phyloP scores from a whole-genome alignment of 2,329 filamentous ascomycete species.

The Colletotrichum sp. region DNA sequence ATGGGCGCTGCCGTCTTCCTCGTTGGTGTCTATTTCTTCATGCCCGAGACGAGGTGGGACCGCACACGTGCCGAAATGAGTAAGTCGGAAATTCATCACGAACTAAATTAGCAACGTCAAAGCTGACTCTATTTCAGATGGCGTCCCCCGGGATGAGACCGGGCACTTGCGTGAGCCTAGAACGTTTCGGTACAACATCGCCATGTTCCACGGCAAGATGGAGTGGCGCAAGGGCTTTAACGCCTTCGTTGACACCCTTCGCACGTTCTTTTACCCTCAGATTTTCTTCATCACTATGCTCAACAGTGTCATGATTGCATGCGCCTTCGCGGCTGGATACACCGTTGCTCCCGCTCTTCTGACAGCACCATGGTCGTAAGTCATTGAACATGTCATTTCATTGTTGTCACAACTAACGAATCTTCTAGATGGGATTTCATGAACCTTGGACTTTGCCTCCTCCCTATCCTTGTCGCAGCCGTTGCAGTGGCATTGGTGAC shows the following conservation, averaged over 20 bases:
- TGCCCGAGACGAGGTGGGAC: conserved; percentile 39
- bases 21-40: conserved; percentile 30
- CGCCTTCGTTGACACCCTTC: conserved; percentile 30
- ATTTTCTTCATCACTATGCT: conserved; percentile 35
- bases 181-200: conserved; percentile 33
- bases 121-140: conserved; percentile 11
- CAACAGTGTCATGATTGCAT: conserved; percentile 34
- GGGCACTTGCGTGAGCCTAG: conserved; percentile 19
- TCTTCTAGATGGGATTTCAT: conserved; percentile 29
- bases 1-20: conserved; percentile 29
- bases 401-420: neutral
- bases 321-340: conserved; percentile 30
- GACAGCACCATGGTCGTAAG: conserved; percentile 16
- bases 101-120: neutral
- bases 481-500: conserved; percentile 34
- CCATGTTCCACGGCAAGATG: conserved; percentile 32
- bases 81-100: neutral
- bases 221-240: conserved; percentile 27
- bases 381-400: neutral
- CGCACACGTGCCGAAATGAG: conserved; percentile 33
- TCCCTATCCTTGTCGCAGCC: conserved; percentile 32
- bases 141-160: conserved; percentile 22
- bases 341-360: conserved; percentile 16
- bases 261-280: conserved; percentile 36
- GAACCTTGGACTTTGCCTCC: conserved; percentile 28